Conservation (phyloP, 176 grass and related monocot species). For the Oryza nivara region DNA sequence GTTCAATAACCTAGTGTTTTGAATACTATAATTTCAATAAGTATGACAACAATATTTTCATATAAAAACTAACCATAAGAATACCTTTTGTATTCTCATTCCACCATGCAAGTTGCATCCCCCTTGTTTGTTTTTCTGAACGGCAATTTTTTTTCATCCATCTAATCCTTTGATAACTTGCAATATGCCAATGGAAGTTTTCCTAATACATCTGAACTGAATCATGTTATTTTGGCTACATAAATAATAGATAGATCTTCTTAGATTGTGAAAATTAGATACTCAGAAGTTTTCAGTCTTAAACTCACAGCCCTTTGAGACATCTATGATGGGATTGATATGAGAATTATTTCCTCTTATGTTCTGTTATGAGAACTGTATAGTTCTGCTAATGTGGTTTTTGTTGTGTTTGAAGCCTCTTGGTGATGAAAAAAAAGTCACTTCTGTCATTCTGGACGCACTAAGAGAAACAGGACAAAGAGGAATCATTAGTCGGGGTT, state of each 20-base stretch:
- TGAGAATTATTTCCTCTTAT: neutral
- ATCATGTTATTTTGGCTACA: constrained; percentile 10
- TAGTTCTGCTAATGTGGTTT: constrained; percentile 38
- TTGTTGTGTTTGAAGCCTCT: constrained; percentile 75
- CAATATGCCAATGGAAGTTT: constrained; percentile 1
- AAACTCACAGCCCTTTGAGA: neutral
- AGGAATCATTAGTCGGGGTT: constrained; percentile 93
- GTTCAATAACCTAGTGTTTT: constrained; percentile 23
- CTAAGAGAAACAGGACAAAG: constrained; percentile 91
- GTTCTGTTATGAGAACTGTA: constrained; percentile 9
- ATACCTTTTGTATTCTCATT: neutral
- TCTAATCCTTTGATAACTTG: constrained; percentile 12
- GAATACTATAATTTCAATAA: neutral
- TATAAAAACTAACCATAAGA: neutral
- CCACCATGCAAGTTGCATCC: constrained; percentile 1
- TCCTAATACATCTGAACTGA: neutral
- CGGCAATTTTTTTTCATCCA: constrained; percentile 24
- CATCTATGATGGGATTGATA: constrained; percentile 7
- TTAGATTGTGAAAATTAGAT: neutral
- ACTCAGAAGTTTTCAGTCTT: neutral
- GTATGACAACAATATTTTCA: neutral
- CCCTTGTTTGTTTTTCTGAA: constrained; percentile 35
- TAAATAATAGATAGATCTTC: constrained; percentile 18
- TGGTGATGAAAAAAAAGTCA: constrained; percentile 92
- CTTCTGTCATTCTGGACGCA: constrained; percentile 77